Evolutionary conservation across 805 yeast species (phyloP).

Genomic region (Torulaspora gathmanii): DNA sequence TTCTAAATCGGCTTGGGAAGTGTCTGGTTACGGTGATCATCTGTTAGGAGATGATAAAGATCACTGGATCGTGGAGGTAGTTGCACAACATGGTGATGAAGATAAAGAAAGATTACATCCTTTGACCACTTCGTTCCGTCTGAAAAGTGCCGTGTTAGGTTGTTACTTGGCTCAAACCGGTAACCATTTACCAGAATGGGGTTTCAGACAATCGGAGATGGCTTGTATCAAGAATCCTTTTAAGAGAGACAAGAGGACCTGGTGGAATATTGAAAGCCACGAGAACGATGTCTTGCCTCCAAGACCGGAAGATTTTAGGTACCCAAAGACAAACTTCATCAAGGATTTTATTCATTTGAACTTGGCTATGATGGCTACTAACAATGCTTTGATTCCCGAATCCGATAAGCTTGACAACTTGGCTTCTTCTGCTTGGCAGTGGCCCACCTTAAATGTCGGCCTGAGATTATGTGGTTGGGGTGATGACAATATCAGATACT

Average conservation of each 20-base stretch:
- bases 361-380: conserved; percentile 91
- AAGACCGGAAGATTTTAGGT: conserved; percentile 32
- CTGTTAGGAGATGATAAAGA: conserved; percentile 74
- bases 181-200: conserved; percentile 70
- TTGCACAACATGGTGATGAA: conserved; percentile 55
- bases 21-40: conserved; percentile 77
- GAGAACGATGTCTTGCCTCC: conserved; percentile 60
- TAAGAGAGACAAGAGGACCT: conserved; percentile 74
- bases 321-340: conserved; percentile 73
- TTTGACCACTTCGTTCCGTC: conserved; percentile 67
- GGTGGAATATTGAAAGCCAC: conserved; percentile 84
- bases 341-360: conserved; percentile 72
- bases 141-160: conserved; percentile 56
- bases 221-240: conserved; percentile 59
- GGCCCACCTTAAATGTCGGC: conserved; percentile 77
- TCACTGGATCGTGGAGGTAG: conserved; percentile 86
- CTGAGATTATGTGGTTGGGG: conserved; percentile 77
- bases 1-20: conserved; percentile 65
- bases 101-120: conserved; percentile 56
- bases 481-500: conserved; percentile 58
- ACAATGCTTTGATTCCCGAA: conserved; percentile 77
- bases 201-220: conserved; percentile 78
- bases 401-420: conserved; percentile 66
- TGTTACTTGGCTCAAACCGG: conserved; percentile 80
- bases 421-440: conserved; percentile 79